Evolutionary conservation across 805 yeast genomes (phyloP).

Genomic region (Sugiyamaella lignohabitans): DNA sequence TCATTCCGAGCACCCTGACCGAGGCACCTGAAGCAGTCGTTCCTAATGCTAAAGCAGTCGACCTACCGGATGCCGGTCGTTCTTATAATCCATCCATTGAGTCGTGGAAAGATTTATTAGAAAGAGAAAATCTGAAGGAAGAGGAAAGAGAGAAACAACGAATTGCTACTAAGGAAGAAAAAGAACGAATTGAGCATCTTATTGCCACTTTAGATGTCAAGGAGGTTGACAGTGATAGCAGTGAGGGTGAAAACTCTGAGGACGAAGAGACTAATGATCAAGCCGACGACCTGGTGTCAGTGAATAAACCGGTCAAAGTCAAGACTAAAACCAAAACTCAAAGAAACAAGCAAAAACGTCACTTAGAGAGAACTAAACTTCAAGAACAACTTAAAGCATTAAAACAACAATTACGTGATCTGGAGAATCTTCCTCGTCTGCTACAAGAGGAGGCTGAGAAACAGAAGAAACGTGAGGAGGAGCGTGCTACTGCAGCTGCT

Average conservation of each 20-base stretch:
- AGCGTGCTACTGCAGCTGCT: constrained; percentile 18
- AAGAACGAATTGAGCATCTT: constrained; percentile 55
- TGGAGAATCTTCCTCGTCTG: constrained; percentile 41
- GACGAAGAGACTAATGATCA: constrained; percentile 27
- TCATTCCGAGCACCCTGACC: constrained; percentile 40
- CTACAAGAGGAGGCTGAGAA: constrained; percentile 18
- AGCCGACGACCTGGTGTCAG: constrained; percentile 41
- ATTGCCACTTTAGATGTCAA: constrained; percentile 57
- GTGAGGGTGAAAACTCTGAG: constrained; percentile 22
- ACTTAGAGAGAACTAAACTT: constrained; percentile 41
- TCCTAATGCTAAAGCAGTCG: constrained; percentile 37
- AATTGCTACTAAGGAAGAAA: constrained; percentile 54
- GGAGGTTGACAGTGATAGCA: constrained; percentile 37
- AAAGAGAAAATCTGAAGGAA: constrained; percentile 60
- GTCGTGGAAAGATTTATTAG: constrained; percentile 71
- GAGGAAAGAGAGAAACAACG: constrained; percentile 60
- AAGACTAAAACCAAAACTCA: constrained; percentile 73
- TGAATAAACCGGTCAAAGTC: constrained; percentile 60
- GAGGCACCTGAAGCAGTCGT: constrained; percentile 52
- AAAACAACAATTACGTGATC: constrained; percentile 53
- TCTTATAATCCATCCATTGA: constrained; percentile 87
- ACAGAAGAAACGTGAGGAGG: constrained; percentile 15
- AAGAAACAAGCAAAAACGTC: constrained; percentile 63
- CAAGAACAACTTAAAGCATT: constrained; percentile 52
- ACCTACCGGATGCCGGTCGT: constrained; percentile 73